Evolutionary conservation across 148 eudicot species (phyloP), one percentile per base, ranked within the genome.

Genomic region (Silene conica): DNA sequence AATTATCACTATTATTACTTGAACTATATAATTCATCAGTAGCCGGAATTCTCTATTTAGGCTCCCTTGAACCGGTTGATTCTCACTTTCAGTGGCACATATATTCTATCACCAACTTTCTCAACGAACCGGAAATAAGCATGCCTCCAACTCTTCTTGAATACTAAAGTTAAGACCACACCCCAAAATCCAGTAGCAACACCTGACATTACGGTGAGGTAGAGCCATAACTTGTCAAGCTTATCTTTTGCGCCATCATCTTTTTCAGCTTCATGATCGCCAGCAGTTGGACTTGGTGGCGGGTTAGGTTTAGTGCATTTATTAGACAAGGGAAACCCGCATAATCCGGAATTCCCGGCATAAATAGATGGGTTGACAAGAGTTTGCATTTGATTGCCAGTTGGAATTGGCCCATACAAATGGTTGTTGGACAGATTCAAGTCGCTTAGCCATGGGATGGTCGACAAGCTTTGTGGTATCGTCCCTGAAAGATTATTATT

Each of bases 161-260:
- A 1, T 34, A 71, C 1, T 50, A 79, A 76, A 43, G 69, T 73
- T 20, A 71, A 82, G 3, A 82, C 19, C 20, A 78, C 67, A 0
- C 80, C 82, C 86, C 82, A 81, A 55, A 84, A 81, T 19, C 86
- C 84, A 4, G 74, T 69, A 2, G 75, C 82, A 13, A 72, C 76
- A 9, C 84, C 84, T 0, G 78, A 19, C 50, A 62, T 15, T 41
- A 73, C 26, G 20, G 46, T 63, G 6, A 76, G 4, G 8, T 69
- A 73, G 55, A 81, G 73, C 84, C 79, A 63, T 19, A 68, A 19
- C 23, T 48, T 50, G 12, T 80, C 76, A 9, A 11, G 76, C 13
- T 43, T 59, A 45, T 19, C 73, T 41, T 68, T 72, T 48, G 0
- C 38, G 19, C 71, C 68, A 4, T 59, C 67, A 0, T n/a, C 26